phyloP scores from a whole-genome alignment of 208 protist genomes.

The Giardia duodenalis region DNA sequence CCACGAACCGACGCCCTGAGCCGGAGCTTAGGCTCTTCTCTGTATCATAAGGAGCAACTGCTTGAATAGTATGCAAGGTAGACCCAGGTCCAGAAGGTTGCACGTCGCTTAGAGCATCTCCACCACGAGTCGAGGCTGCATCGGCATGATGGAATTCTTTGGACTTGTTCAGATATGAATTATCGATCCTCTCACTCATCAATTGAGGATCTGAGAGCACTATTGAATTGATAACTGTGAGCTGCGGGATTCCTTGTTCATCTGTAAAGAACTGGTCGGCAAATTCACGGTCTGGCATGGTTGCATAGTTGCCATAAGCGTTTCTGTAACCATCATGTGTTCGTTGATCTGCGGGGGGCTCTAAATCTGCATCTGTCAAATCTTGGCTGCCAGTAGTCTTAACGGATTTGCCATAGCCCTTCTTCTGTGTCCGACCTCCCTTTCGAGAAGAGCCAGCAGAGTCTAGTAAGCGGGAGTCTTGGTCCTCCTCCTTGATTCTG shows the following conservation, averaged over 20 bases:
- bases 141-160: no score
- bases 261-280: background rate
- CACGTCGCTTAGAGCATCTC: no score
- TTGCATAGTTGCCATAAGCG: background rate
- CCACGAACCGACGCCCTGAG: background rate
- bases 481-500: background rate
- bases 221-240: background rate
- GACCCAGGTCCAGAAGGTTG: background rate
- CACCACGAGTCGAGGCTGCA: background rate
- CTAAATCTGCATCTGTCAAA: background rate
- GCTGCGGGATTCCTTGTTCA: background rate
- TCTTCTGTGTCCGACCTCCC: background rate
- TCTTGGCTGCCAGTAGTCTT: background rate
- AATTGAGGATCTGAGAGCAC: background rate
- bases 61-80: background rate
- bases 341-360: no score
- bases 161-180: background rate
- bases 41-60: background rate
- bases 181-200: background rate
- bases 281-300: background rate
- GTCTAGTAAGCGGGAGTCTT: background rate
- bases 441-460: background rate
- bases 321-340: no score
- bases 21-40: background rate
- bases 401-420: background rate